A percentile compares a stretch with the other conserved stretches of the same genome.
These are phyloP conservation scores for Penicillium lividum DNA, from an alignment of 495 filamentous ascomycete species.

Conservation along the genomic window DNA sequence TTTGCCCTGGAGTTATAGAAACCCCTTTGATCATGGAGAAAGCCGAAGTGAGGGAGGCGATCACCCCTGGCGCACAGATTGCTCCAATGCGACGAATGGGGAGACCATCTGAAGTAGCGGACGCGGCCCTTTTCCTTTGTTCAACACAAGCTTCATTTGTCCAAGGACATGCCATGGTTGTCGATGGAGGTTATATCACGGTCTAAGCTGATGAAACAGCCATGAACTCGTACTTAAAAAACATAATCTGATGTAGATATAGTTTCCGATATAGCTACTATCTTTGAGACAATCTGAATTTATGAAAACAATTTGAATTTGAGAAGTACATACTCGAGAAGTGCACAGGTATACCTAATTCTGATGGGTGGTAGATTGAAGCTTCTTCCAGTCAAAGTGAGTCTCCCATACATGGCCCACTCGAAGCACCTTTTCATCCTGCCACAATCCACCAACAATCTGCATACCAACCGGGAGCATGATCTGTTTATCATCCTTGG, in stretches of 20 bases:
- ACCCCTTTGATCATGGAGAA: conserved; percentile 48
- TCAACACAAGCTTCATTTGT: conserved; percentile 51
- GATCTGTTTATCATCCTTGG: conserved; percentile 42
- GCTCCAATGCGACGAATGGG: conserved; percentile 56
- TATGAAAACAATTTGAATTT: background rate
- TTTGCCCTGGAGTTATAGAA: conserved; percentile 54
- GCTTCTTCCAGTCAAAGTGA: conserved; percentile 48
- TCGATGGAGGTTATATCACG: conserved; percentile 56
- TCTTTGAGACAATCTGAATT: background rate
- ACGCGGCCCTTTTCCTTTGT: conserved; percentile 51
- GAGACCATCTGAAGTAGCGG: conserved; percentile 49
- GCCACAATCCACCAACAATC: conserved; percentile 51
- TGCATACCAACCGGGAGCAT: conserved; percentile 59
- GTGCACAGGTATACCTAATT: conserved; percentile 4
- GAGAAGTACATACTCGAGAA: no score
- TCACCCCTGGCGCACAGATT: conserved; percentile 41
- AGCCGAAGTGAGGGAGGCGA: conserved; percentile 35
- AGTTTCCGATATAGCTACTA: background rate
- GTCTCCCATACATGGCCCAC: conserved; percentile 55
- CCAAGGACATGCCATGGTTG: conserved; percentile 52
- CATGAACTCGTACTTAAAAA: background rate
- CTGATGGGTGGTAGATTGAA: conserved; percentile 14
- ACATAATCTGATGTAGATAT: background rate
- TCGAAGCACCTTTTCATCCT: conserved; percentile 43
- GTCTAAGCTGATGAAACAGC: conserved; percentile 10